Evolutionary conservation across 164 flowering plant species (phyloP), one percentile per base, ranked within the genome.

Genomic region (Piper betle): DNA sequence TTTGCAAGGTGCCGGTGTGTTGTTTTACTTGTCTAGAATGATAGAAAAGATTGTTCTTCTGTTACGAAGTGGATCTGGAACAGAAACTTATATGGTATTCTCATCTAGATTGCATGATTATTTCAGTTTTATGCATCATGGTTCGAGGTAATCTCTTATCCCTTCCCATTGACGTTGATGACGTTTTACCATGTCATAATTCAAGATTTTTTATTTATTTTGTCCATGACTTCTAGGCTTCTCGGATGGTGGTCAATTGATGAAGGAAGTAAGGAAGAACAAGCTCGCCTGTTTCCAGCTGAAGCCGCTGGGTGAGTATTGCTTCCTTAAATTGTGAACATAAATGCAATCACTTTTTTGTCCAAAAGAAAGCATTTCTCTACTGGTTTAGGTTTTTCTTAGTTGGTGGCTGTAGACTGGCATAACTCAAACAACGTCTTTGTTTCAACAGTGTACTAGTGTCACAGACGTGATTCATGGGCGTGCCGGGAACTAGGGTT

Each of bases 181-280:
- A 15, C 3, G 16, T 11, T 20, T 37, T 37, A n/a, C 4, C 25
- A 17, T 25, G 12, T 0, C 5, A n/a, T n/a, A n/a, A 10, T 55
- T 5, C 11, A 12, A 25, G 58, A 39, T 46, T 39, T 25, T 25
- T 25, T n/a, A n/a, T n/a, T 42, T 8, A 37, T 25, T 39, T 13
- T 37, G 12, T 56, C 20, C n/a, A 48, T 58, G 33, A 25, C 33
- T 25, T 25, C 52, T 72, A 92, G 96, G 80, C 73, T 92, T 55
- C 81, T 92, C 9, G 98, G 96, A 58, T 92, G 98, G 98, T 92
- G 98, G 95, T 88, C 96, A 41, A 87, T 88, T 74, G 98, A 92
- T 73, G 98, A 92, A 75, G 85, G 85, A 63, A 85, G 91, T 70
- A 80, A 77, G 33, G 33, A 25, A 72, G 98, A 92, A 68, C 93